Evolutionary conservation across 106 monocot species (phyloP).

Genomic region (Allium sativum): DNA sequence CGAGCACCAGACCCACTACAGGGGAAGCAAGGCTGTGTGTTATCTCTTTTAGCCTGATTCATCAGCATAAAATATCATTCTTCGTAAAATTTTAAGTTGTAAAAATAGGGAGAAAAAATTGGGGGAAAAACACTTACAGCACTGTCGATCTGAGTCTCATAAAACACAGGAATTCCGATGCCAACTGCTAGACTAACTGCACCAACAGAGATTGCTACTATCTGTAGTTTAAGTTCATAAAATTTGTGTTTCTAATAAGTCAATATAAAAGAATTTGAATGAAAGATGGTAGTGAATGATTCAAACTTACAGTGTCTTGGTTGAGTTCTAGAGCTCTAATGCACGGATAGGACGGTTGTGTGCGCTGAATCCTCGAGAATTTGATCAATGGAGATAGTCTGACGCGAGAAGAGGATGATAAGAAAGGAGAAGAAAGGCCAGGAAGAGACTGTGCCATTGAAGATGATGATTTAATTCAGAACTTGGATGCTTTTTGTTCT

Average conservation of each 20-base stretch:
- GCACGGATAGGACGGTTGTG: constrained; percentile 18
- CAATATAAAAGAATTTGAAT: too few relatives aligned
- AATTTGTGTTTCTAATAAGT: too few relatives aligned
- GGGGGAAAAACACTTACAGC: constrained; percentile 34
- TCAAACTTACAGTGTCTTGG: constrained; percentile 52
- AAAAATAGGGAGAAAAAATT: not conserved
- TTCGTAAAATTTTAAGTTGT: too few relatives aligned
- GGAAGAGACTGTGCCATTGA: constrained; percentile 21
- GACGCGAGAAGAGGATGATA: constrained; percentile 16
- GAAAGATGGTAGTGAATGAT: too few relatives aligned
- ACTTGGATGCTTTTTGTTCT: not conserved
- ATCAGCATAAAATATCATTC: not conserved
- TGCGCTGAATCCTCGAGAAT: not conserved
- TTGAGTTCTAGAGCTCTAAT: constrained; percentile 71
- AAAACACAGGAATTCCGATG: constrained; percentile 79
- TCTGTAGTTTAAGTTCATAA: constrained; percentile 13
- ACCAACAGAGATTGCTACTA: constrained; percentile 72
- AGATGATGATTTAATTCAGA: constrained; percentile 10
- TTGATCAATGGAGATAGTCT: constrained; percentile 14
- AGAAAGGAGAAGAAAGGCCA: constrained; percentile 34
- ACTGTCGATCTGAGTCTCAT: constrained; percentile 76
- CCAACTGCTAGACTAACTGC: constrained; percentile 69
- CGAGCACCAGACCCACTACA: constrained; percentile 86
- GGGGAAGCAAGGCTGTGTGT: constrained; percentile 87
- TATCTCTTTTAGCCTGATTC: constrained; percentile 76